Evolutionary conservation across 2,329 filamentous ascomycete species (phyloP), one percentile per base, ranked within the genome.

Genomic region (Cytospora chrysosperma): DNA sequence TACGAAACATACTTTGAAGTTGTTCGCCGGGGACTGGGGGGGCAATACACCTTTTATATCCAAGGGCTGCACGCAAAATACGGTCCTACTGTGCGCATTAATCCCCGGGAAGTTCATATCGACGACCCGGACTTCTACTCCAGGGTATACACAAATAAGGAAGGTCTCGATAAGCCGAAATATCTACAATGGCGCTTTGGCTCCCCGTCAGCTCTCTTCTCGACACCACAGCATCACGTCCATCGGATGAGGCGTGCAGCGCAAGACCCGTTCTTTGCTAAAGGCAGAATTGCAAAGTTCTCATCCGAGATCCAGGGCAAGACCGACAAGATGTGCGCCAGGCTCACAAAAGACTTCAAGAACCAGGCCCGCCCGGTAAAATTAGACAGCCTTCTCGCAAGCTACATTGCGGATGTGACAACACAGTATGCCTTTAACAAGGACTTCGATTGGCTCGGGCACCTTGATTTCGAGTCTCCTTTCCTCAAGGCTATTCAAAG

Each of bases 1-100:
- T 77, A 77, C 63, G 75, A 77, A 65, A 73, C 75, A 57, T 81
- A 79, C 68, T 79, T 79, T 65, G 78, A 81, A 57, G 70, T 79
- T 26, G 60, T 77, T 56, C 28, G 13, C 26, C 28, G 19, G 15
- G 21, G 12, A 1, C 71, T 75, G 5, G 74, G 75, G 5, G 79
- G 78, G 3, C 71, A 78, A 68, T 80, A 78, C 65, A 77, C 71
- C 21, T 77, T 75, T 68, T 73, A 78, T 60, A 76, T 81, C 28
- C 68, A 72, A 55, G 71, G 76, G 58, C 69, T 81, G 67, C 79
- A 81, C 67, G 68, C 76, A 53, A 67, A 70, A 66, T 81, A 80
- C 62, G 78, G 65, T 30, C 63, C 65, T 24, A 68, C 67, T 32
- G n/a, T 68, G 19, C 61, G 65, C 50, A 65, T 68, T 51, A 65